Evolutionary conservation across 352 stramenopile species (phyloP), one percentile per base, ranked within the genome.

Genomic region (Phytophthora kernoviae): DNA sequence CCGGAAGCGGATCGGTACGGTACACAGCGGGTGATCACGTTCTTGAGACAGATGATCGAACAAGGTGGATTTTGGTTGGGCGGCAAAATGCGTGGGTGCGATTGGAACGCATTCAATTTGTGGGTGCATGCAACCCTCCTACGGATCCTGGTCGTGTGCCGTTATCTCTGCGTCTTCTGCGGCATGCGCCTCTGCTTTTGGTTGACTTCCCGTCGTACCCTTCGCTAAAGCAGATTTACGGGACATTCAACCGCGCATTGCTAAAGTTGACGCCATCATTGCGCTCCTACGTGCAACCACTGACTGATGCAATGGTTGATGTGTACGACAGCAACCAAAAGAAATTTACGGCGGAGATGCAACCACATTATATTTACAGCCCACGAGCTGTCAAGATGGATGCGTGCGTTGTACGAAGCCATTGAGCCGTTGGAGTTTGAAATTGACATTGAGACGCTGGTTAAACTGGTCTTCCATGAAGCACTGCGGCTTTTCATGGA

Each of bases 291-390:
- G 96, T 96, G 11, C 92, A 98, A 56, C 83, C 93, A 0, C 82
- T 99, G 15, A 99, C 98, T 2, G 93, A 99, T 59, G 96, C 97
- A 5, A 99, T 99, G 98, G 97, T 99, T 27, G 97, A 99, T 56
- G 85, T 99, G 7, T 99, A 99, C 73, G 85, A 93, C 46, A 79
- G 87, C 54, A 99, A 99, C 70, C 95, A 99, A 68, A 92, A 90
- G 44, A 87, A 88, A 41, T 99, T 99, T 68, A 96, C 87, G 1
- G 77, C 93, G 2, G 91, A 98, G 57, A 84, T 95, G 67, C 87
- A 98, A 46, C 92, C 96, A 7, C 98, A 99, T 67, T 99, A 99
- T 74, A 99, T 99, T 45, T 99, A 99, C 77, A 99, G 97, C 60
- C 98, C 98, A 15, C 89, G 98, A 99, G 75, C 77, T 99, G 5